Evolutionary conservation across 2,329 filamentous ascomycete species (phyloP).

Genomic region (Exophiala phaeomuriformis): DNA sequence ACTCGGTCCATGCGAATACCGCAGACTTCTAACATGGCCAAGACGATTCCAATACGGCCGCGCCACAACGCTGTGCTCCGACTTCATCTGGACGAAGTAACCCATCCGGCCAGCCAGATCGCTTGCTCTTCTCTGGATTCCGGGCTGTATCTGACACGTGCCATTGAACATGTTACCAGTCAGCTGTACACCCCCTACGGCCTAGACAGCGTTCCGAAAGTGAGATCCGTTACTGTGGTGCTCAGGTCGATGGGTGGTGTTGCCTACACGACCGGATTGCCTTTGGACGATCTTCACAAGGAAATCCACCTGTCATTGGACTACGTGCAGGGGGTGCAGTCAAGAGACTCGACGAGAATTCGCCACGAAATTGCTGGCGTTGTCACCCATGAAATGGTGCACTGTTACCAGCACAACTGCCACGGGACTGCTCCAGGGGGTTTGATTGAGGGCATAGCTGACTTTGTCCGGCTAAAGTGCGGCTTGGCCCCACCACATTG

Average conservation of each 20-base stretch:
- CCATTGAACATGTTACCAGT: conserved; percentile 61
- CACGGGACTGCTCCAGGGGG: conserved; percentile 58
- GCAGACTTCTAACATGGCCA: conserved; percentile 1
- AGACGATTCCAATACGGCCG: conserved; percentile 8
- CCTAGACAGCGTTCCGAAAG: conserved; percentile 39
- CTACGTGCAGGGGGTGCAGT: conserved; percentile 51
- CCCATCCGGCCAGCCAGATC: conserved; percentile 51
- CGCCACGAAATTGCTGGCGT: conserved; percentile 67
- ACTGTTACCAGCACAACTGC: conserved; percentile 82
- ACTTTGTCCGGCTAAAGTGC: conserved; percentile 77
- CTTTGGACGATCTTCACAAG: conserved; percentile 79
- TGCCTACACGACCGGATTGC: conserved; percentile 76
- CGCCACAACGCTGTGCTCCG: conserved; percentile 22
- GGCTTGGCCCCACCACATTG: conserved; percentile 75
- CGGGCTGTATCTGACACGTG: conserved; percentile 52
- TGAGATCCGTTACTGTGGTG: conserved; percentile 77
- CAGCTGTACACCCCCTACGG: conserved; percentile 56
- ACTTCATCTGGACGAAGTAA: conserved; percentile 38
- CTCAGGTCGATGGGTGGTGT: conserved; percentile 74
- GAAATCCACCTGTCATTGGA: conserved; percentile 80
- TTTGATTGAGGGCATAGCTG: conserved; percentile 82
- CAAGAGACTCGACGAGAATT: conserved; percentile 16
- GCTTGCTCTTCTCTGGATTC: conserved; percentile 64
- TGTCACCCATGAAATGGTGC: conserved; percentile 84
- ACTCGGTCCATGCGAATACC: background rate